Evolutionary conservation across 116 monocot species (phyloP), one percentile per base, ranked within the genome.

Genomic region (Papilionanthe hybrid): DNA sequence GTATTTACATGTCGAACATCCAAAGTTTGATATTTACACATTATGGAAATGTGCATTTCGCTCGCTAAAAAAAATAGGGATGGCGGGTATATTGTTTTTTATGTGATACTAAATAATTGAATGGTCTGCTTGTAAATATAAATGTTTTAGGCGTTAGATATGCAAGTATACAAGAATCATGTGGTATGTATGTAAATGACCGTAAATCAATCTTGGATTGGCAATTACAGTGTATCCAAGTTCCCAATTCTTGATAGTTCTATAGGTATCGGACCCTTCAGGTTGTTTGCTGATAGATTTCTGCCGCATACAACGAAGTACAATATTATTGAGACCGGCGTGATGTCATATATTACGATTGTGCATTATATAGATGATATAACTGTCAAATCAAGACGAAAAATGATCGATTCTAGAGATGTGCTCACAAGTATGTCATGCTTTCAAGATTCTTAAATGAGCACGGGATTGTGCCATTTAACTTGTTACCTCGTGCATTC

Each of bases 361-460:
- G 4, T 5, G 15, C 53, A 69, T 30, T 69, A 69, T 37, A 69
- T 56, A 20, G 1, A 60, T 22, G 23, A 60, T 11, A 7, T 60
- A 60, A 6, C 23, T 23, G 60, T 60, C 25, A 69, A 69, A 69
- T 11, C 69, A 17, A 32, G 5, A 15, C 44, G n/a, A n/a, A 44
- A 22, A 42, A 73, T 20, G 22, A 73, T 73, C 7, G 9, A 12
- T 44, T 44, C 73, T 19, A 73, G 22, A 22, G 17, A 73, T 49
- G 22, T 42, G 87, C 93, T 90, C 79, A 98, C 98, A 98, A 78
- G 73, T 94, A 91, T 19, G 98, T 98, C 92, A 98, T 94, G 82
- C 93, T 95, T 29, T 95, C 91, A 0, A 95, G 88, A 15, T 89
- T 95, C 48, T 88, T 83, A 43, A 95, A 91, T 17, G 87, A 87